These are phyloP conservation scores for Trametes polyzona DNA, from an alignment of 1,284 basidiomycete species.

Conservation along the genomic window DNA sequence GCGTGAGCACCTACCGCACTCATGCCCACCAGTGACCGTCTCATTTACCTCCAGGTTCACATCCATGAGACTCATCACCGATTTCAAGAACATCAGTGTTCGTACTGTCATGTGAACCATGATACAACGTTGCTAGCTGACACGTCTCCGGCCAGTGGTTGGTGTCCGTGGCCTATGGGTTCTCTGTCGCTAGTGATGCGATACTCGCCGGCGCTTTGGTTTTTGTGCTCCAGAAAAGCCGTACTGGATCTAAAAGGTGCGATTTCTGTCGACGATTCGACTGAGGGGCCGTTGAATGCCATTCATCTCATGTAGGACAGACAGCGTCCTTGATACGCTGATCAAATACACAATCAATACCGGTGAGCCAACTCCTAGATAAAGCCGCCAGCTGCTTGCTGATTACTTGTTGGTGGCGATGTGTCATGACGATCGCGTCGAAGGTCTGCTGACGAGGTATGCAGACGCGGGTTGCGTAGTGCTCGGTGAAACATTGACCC, in stretches of 20 bases:
- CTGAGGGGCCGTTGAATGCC: not conserved
- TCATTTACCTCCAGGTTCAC: too few species aligned
- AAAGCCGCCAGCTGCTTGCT: too few species aligned
- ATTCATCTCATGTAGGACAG: not conserved
- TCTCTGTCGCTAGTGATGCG: slow-evolving; percentile 3
- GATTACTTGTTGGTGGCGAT: too few species aligned
- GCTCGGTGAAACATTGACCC: too few species aligned
- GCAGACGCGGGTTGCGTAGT: not conserved
- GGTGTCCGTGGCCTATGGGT: not conserved
- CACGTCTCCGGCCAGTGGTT: not conserved
- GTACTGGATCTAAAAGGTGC: not conserved
- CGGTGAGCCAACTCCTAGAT: too few species aligned
- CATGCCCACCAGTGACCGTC: too few species aligned
- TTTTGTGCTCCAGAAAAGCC: not conserved
- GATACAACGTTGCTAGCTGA: not conserved
- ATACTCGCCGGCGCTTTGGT: slow-evolving; percentile 9
- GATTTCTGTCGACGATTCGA: not conserved
- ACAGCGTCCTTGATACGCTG: slow-evolving; percentile 3
- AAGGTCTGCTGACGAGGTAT: not conserved
- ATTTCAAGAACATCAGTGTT: slow-evolving; percentile 2
- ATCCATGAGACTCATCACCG: not conserved
- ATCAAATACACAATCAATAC: slow-evolving; percentile 12
- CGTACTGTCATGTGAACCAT: not conserved
- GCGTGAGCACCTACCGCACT: too few species aligned
- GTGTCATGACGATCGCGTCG: too few species aligned